Base-by-base conservation (phyloP, 352 stramenopile genomes). In the Blastocystis sp. region DNA sequence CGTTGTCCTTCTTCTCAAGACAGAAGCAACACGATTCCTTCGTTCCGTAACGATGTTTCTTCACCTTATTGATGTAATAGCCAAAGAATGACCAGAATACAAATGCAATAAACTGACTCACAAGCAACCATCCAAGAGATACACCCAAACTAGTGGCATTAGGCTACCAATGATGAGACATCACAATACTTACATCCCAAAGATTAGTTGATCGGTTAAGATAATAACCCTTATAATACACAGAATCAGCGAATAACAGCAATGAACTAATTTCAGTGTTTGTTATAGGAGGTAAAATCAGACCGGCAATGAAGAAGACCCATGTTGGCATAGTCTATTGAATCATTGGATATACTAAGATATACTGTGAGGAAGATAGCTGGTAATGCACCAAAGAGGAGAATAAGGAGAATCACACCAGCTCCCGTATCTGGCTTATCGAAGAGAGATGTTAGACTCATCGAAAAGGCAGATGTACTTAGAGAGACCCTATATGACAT, bases 1-100 rank as follows among this genome's bases (percentile, higher is more conserved):
- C 71, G 24, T 27, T 46, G 27, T 85, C 35, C 3, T 67, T 3
- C 19, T 24, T 21, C 29, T 19, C 16, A 16, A 86, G 37, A 37
- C 75, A 86, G 56, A 52, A 86, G 32, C 75, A 86, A 51, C 57
- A 75, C 21, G 71, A 57, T n/a, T 86, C 75, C 21, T 32, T 75
- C 6, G 19, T 69, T 12, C 75, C 75, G 46, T 86, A 86, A 24
- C 37, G 57, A 42, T 86, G 75, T 58, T 86, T 86, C 24, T 16
- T 27, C 12, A 86, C 75, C 32, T 86, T 86, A 0, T 77, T 77
- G 12, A 86, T 24, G 12, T 86, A 86, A 42, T 69, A 75, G 35
- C 75, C 75, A 21, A 86, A 75, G 37, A 58, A 71, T 3, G 21
- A 14, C 46, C 43, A 86, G 39, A 71, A 24, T 21, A 86, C 27